These are phyloP conservation scores for Russula sp. DNA, from an alignment of 768 basidiomycete genomes.

Conservation along the genomic window DNA sequence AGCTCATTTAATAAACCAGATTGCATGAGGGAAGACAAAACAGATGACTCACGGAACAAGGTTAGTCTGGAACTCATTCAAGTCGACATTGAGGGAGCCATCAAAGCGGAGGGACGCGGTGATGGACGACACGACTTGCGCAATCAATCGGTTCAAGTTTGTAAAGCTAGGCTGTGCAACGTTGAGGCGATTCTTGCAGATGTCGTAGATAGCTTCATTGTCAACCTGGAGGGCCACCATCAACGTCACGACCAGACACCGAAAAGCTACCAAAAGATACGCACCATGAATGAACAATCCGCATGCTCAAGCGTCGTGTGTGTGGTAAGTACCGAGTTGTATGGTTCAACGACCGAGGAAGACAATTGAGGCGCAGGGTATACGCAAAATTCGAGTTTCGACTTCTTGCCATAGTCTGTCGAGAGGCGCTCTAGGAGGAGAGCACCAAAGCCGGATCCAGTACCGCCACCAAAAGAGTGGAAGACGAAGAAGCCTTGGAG, in stretches of 20 bases:
- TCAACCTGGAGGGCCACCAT: slow-evolving; percentile 62
- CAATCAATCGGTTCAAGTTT: slow-evolving; percentile 95
- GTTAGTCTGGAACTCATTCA: slow-evolving; percentile 99
- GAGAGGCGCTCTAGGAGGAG: slow-evolving; percentile 94
- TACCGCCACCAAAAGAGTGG: slow-evolving; percentile 99
- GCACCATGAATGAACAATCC: slow-evolving; percentile 98
- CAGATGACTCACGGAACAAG: slow-evolving; percentile 77
- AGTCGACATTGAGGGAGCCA: slow-evolving; percentile 94
- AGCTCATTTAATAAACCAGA: neutral
- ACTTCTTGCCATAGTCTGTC: slow-evolving; percentile 98
- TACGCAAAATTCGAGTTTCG: slow-evolving; percentile 96
- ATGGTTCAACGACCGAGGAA: slow-evolving; percentile 96
- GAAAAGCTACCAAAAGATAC: slow-evolving; percentile 21
- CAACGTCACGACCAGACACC: neutral
- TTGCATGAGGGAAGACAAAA: slow-evolving; percentile 5
- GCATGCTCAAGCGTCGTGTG: slow-evolving; percentile 99
- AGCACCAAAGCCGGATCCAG: slow-evolving; percentile 97
- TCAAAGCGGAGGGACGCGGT: slow-evolving; percentile 97
- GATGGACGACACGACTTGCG: slow-evolving; percentile 97
- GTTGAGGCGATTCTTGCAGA: slow-evolving; percentile 93
- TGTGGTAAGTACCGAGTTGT: slow-evolving; percentile 95
- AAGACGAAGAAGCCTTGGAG: slow-evolving; percentile 99
- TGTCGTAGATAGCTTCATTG: slow-evolving; percentile 99
- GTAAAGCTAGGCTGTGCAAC: slow-evolving; percentile 83
- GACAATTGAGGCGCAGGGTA: slow-evolving; percentile 93